phyloP scores from a whole-genome alignment of 805 yeast genomes.

The Kuraishia hungarica region DNA sequence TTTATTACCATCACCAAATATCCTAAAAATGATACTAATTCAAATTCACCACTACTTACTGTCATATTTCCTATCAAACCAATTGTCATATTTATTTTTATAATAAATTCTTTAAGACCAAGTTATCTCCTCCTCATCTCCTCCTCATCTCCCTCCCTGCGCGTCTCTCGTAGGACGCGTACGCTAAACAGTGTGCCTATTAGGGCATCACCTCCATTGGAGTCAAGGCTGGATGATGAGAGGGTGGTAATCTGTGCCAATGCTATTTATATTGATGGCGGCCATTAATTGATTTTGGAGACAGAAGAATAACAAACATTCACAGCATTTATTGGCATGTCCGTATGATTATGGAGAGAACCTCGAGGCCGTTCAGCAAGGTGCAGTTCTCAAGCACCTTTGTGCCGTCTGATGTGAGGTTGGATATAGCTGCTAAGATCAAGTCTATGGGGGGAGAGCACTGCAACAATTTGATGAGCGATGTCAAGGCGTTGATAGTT shows the following conservation, averaged over 20 bases:
- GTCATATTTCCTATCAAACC: background rate
- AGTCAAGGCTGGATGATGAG: background rate
- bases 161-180: background rate
- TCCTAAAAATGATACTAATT: no score
- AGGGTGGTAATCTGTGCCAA: background rate
- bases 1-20: no score
- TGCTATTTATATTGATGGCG: no score
- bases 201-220: background rate
- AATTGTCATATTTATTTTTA: background rate
- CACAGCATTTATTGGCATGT: no score
- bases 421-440: slow-evolving; percentile 35
- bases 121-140: background rate
- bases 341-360: background rate
- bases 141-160: background rate
- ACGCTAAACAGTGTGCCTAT: background rate
- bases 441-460: slow-evolving; percentile 51
- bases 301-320: no score
- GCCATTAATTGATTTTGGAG: no score
- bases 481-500: slow-evolving; percentile 49
- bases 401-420: slow-evolving; percentile 29
- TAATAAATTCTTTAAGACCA: no score
- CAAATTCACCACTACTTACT: no score
- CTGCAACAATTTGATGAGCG: slow-evolving; percentile 50
- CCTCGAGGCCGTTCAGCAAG: slow-evolving; percentile 31
- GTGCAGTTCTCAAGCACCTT: slow-evolving; percentile 53